Evolutionary conservation across 2,329 filamentous ascomycete genomes (phyloP), one percentile per base, ranked within the genome.

Genomic region (Aquanectria penicillioides): DNA sequence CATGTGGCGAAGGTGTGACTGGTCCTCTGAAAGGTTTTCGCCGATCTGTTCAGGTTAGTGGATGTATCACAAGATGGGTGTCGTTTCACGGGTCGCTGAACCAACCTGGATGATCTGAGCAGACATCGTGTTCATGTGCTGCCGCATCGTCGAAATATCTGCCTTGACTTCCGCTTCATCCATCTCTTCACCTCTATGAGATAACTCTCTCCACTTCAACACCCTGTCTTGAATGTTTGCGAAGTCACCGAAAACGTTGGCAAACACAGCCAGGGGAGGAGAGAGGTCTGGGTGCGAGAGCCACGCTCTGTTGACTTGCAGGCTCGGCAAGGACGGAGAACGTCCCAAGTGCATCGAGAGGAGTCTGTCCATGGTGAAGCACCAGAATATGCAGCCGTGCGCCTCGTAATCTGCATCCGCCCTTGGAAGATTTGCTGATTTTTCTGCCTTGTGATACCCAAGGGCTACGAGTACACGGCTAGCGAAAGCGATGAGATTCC

Each of bases 301-400:
- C 50, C 50, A 53, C 17, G 40, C 50, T 18, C 38, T 46, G 31
- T 46, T 53, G 9, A 53, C 23, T 9, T 53, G 38, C 7, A 53
- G 17, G n/a, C 23, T 37, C 13, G 40, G 50, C 11, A 53, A 23
- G 3, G 40, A 53, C 6, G 50, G 50, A 11, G 50, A 23, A 11
- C 50, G 23, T 20, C 50, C 40, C 11, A 53, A 40, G 4, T 53
- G 40, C 50, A 53, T 38, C 4, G 50, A 46, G 23, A 46, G 38
- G 25, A 46, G 41, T 12, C 50, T 33, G 6, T 53, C 50, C 10
- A 53, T 25, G 13, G 23, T 28, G 23, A 46, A 53, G 13, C 50
- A 53, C 50, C 50, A 53, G 3, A 37, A 53, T 17, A 46, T 25
- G 18, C 40, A 53, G 8, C 29, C 40, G 2, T 53, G 50, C 13